These are phyloP conservation scores for Gyromitra esculenta DNA, from an alignment of 2,329 filamentous ascomycete species.

Conservation along the genomic window DNA sequence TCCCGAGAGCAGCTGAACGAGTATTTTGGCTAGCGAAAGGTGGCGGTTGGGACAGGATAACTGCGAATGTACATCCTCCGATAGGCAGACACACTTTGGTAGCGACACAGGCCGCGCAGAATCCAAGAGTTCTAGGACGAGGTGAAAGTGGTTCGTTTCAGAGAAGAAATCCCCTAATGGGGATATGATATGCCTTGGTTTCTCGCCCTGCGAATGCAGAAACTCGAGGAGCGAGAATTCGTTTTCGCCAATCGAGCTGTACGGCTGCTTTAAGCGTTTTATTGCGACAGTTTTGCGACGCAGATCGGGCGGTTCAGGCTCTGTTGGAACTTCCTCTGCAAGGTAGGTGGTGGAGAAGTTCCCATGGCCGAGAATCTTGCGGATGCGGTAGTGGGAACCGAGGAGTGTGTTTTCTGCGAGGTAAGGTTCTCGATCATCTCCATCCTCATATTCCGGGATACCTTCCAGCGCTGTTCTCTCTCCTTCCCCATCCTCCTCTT, in stretches of 20 bases:
- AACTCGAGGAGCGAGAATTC: slow-evolving; percentile 49
- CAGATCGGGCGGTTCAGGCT: slow-evolving; percentile 28
- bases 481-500: neutral
- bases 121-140: slow-evolving; percentile 51
- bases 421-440: slow-evolving; percentile 10
- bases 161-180: slow-evolving; percentile 44
- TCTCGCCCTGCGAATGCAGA: slow-evolving; percentile 39
- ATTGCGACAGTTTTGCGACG: slow-evolving; percentile 32
- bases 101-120: slow-evolving; percentile 47
- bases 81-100: slow-evolving; percentile 36
- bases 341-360: slow-evolving; percentile 54
- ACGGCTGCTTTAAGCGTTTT: slow-evolving; percentile 40
- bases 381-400: slow-evolving; percentile 40
- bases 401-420: slow-evolving; percentile 38
- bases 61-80: slow-evolving; percentile 20
- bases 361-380: slow-evolving; percentile 45
- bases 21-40: slow-evolving; percentile 49
- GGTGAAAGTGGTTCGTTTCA: slow-evolving; percentile 45
- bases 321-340: slow-evolving; percentile 31
- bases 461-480: neutral
- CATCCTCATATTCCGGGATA: neutral
- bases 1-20: slow-evolving; percentile 49
- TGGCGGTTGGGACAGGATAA: slow-evolving; percentile 50
- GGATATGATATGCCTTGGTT: slow-evolving; percentile 39
- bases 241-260: slow-evolving; percentile 50